Conservation (phyloP, 257 asterid species). For the Verbena officinalis region DNA sequence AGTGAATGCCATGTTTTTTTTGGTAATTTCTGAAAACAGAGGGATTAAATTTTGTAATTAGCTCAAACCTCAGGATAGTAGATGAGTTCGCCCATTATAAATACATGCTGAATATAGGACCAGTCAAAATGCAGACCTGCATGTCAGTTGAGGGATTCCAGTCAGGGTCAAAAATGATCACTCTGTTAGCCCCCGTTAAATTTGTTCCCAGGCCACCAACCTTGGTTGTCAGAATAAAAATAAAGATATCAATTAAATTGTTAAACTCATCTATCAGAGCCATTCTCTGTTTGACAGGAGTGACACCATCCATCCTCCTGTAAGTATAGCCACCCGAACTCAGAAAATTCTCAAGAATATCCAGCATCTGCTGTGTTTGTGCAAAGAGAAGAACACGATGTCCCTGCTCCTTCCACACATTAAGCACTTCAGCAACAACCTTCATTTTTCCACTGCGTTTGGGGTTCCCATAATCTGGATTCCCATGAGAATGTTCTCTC, state of each 20-base stretch:
- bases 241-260: constrained; percentile 71
- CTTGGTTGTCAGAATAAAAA: constrained; percentile 89
- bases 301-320: constrained; percentile 95
- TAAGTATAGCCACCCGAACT: constrained; percentile 54
- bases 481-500: constrained; percentile 79
- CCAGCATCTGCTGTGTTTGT: constrained; percentile 99
- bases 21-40: too few species aligned
- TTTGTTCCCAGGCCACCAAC: constrained; percentile 99
- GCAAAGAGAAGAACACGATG: constrained; percentile 95
- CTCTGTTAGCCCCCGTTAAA: constrained; percentile 95
- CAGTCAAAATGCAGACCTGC: constrained; percentile 65
- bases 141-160: constrained; percentile 99
- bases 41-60: too few species aligned
- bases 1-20: too few species aligned
- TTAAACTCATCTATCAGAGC: constrained; percentile 91
- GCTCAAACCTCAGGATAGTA: too few species aligned
- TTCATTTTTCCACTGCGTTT: constrained; percentile 94
- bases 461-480: constrained; percentile 94
- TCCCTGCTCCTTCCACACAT: constrained; percentile 94
- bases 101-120: constrained; percentile 21
- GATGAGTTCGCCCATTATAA: too few species aligned
- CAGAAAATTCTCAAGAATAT: constrained; percentile 83
- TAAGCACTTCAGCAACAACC: constrained; percentile 87
- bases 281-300: constrained; percentile 93
- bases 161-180: constrained; percentile 95